Percentiles rank a stretch among this genome's conserved stretches.
These are phyloP conservation scores for Aspergillus transmontanensis DNA, from an alignment of 2,329 filamentous ascomycete genomes.

Conservation along the genomic window DNA sequence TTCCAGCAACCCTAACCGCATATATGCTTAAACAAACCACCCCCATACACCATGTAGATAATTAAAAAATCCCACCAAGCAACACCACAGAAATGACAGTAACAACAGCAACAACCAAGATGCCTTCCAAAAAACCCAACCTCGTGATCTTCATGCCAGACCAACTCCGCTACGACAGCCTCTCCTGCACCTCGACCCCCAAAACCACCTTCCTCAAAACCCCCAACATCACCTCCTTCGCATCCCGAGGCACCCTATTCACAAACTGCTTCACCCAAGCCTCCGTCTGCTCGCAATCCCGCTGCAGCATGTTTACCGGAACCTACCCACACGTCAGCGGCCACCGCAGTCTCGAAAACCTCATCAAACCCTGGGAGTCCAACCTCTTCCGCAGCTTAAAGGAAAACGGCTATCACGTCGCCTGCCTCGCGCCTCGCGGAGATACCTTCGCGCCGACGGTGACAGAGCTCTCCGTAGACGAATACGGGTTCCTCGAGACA, in stretches of 20 bases:
- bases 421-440: constrained; percentile 35
- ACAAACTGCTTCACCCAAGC: constrained; percentile 52
- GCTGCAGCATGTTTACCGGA: constrained; percentile 53
- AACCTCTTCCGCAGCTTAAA: constrained; percentile 51
- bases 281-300: constrained; percentile 51
- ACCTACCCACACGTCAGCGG: constrained; percentile 51
- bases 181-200: constrained; percentile 35
- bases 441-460: neutral
- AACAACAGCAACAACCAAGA: neutral
- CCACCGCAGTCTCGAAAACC: constrained; percentile 50
- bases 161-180: constrained; percentile 50
- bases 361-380: constrained; percentile 54
- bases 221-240: constrained; percentile 33
- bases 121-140: neutral
- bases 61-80: neutral
- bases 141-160: constrained; percentile 51
- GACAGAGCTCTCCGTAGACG: neutral
- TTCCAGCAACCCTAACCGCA: neutral
- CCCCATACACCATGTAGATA: neutral
- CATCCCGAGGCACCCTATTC: constrained; percentile 39
- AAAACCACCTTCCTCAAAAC: constrained; percentile 43
- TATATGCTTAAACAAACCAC: neutral
- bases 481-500: neutral
- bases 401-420: constrained; percentile 51
- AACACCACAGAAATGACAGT: neutral